These are phyloP conservation scores for Citrullus mucosospermus DNA, from an alignment of 306 rosid genomes.

Conservation along the genomic window DNA sequence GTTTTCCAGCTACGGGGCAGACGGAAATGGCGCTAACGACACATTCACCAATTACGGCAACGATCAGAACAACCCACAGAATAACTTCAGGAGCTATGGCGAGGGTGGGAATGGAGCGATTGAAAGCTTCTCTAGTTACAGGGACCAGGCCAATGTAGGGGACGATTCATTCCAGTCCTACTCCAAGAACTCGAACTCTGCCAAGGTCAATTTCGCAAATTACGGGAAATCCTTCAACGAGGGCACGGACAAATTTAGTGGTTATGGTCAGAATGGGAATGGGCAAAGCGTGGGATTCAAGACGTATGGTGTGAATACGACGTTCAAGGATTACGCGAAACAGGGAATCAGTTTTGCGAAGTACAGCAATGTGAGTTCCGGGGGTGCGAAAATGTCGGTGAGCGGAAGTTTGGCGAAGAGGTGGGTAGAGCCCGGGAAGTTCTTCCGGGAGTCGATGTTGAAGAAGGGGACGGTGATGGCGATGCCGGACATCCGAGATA, in stretches of 20 bases:
- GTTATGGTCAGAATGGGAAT: conserved; percentile 40
- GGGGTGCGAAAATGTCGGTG: conserved; percentile 13
- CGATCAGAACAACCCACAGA: conserved; percentile 55
- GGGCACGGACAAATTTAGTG: conserved; percentile 62
- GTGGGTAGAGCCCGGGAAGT: conserved; percentile 92
- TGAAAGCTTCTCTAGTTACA: conserved; percentile 60
- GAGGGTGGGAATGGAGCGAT: conserved; percentile 52
- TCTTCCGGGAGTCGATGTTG: conserved; percentile 67
- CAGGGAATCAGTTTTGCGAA: conserved; percentile 23
- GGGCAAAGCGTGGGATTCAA: conserved; percentile 42
- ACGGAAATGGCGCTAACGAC: conserved; percentile 37
- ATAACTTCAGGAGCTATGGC: conserved; percentile 57
- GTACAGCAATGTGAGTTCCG: conserved; percentile 40
- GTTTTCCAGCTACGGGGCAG: conserved; percentile 46
- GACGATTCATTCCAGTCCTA: conserved; percentile 65
- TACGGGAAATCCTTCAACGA: conserved; percentile 79
- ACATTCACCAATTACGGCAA: conserved; percentile 52
- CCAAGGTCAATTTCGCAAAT: conserved; percentile 40
- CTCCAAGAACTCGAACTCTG: conserved; percentile 46
- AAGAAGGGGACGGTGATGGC: conserved; percentile 66
- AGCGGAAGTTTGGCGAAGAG: conserved; percentile 54
- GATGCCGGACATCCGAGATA: conserved; percentile 79
- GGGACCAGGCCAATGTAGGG: conserved; percentile 71
- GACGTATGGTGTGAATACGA: conserved; percentile 65
- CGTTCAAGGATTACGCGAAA: conserved; percentile 73